phyloP scores from a whole-genome alignment of 2,329 filamentous ascomycete genomes.

The Aspergillus sp. region DNA sequence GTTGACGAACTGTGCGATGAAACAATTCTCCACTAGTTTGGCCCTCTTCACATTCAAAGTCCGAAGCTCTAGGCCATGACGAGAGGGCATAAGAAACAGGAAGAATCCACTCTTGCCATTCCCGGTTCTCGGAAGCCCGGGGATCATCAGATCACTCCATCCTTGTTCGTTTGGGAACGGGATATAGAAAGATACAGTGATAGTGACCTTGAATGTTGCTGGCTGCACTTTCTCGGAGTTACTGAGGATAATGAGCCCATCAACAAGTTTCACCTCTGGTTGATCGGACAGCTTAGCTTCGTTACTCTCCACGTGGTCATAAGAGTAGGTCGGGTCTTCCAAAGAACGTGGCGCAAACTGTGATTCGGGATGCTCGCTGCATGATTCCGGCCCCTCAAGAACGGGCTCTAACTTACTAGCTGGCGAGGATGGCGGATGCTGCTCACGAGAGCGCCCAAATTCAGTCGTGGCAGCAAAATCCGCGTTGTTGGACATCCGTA shows the following conservation, averaged over 20 bases:
- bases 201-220: slow-evolving; percentile 28
- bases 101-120: slow-evolving; percentile 32
- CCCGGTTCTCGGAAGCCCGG: slow-evolving; percentile 34
- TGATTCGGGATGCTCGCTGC: neutral
- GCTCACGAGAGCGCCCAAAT: neutral
- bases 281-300: slow-evolving; percentile 6
- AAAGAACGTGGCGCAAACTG: neutral
- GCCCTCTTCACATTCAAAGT: slow-evolving; percentile 32
- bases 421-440: neutral
- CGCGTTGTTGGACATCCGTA: neutral
- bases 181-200: slow-evolving; percentile 26
- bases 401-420: neutral
- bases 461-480: neutral
- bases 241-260: slow-evolving; percentile 27
- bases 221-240: slow-evolving; percentile 19
- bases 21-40: slow-evolving; percentile 33
- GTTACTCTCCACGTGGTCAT: neutral
- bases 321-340: neutral
- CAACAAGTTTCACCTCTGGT: slow-evolving; percentile 22
- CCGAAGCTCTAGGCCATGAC: slow-evolving; percentile 35
- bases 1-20: slow-evolving; percentile 35
- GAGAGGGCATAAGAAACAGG: slow-evolving; percentile 33
- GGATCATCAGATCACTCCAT: slow-evolving; percentile 35
- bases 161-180: slow-evolving; percentile 24
- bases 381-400: neutral